phyloP scores from a whole-genome alignment of 2,329 filamentous ascomycete genomes.

The Trichophyton mentagrophytes region DNA sequence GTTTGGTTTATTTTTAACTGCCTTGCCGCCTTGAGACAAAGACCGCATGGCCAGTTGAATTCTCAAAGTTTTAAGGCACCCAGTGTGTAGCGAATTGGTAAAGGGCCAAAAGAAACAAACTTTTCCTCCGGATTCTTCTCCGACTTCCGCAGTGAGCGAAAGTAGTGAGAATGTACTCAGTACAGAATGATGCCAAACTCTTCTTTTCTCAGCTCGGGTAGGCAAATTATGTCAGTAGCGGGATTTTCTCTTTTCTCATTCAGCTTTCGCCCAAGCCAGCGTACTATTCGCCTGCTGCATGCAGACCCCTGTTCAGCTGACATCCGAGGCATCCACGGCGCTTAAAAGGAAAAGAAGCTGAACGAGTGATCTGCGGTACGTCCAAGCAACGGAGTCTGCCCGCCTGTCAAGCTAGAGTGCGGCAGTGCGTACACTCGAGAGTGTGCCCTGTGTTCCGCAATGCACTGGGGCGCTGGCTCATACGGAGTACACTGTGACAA shows the following conservation, averaged over 20 bases:
- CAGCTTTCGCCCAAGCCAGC: not conserved
- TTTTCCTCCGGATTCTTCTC: not conserved
- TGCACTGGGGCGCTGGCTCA: not conserved
- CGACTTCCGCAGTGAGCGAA: not conserved
- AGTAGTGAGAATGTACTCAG: not conserved
- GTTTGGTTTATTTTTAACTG: conserved; percentile 3
- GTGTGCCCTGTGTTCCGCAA: not conserved
- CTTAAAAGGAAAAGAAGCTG: conserved; percentile 1
- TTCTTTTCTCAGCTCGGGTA: not conserved
- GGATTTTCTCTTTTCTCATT: not conserved
- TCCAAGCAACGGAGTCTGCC: not conserved
- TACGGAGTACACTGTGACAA: not conserved
- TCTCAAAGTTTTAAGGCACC: not conserved
- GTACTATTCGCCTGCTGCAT: not conserved
- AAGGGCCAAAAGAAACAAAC: not conserved
- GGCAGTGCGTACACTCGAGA: not conserved
- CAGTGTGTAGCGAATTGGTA: conserved; percentile 13
- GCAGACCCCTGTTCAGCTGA: conserved; percentile 4
- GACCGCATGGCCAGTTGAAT: not conserved
- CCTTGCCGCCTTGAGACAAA: conserved; percentile 3
- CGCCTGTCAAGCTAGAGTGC: not conserved
- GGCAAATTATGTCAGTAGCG: not conserved
- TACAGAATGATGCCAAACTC: not conserved
- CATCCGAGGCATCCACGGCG: conserved; percentile 1
- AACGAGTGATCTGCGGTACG: not conserved